phyloP scores from a whole-genome alignment of 257 asterid genomes.

The Capsicum pubescens region DNA sequence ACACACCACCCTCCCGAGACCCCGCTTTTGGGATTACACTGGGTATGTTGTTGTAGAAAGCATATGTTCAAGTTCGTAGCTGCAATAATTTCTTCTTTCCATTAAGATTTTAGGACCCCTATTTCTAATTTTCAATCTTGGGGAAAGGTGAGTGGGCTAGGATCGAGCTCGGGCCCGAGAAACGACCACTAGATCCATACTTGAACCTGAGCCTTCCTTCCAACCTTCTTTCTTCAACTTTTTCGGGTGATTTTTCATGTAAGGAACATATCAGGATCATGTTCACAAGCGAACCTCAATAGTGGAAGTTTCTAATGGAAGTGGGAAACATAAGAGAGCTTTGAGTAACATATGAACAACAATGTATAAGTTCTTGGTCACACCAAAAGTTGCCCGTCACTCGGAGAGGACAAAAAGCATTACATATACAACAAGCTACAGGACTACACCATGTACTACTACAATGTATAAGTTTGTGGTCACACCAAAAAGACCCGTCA shows the following conservation, averaged over 20 bases:
- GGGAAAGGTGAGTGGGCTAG: not conserved
- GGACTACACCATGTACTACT: conserved; percentile 19
- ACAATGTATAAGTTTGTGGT: conserved; percentile 25
- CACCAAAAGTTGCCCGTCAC: conserved; percentile 7
- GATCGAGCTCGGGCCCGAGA: not conserved
- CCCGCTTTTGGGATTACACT: not conserved
- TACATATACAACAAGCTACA: not conserved
- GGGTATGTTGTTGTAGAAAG: not conserved
- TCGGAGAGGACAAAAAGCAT: conserved; percentile 20
- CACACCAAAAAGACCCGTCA: conserved; percentile 32
- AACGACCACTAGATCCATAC: not conserved
- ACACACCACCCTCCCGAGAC: too few relatives aligned
- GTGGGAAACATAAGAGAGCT: not conserved
- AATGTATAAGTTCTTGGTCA: conserved; percentile 25
- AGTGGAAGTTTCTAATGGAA: not conserved
- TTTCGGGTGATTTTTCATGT: not conserved
- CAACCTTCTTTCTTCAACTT: not conserved
- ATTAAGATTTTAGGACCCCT: not conserved
- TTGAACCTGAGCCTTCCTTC: not conserved
- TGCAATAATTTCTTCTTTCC: not conserved
- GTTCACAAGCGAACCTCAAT: not conserved
- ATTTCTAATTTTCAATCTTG: not conserved
- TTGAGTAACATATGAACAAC: conserved; percentile 12
- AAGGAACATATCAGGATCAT: not conserved
- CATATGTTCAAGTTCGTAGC: not conserved